Evolutionary conservation across 2,329 filamentous ascomycete genomes (phyloP).

Genomic region (Sordariomycetes sp.): DNA sequence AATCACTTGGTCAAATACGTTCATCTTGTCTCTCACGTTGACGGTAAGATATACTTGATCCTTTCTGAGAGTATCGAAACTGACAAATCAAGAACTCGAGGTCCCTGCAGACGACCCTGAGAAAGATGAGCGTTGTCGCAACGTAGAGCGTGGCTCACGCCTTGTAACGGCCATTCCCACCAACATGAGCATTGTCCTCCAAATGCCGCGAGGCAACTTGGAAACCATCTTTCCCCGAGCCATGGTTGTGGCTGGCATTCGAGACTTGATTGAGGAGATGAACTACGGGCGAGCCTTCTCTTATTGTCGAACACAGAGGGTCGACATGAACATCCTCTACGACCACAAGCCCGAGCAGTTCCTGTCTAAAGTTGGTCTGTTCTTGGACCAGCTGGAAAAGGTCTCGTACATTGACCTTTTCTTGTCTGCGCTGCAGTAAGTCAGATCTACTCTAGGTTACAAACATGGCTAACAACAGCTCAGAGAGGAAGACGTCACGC

Average conservation of each 20-base stretch:
- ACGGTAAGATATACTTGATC: constrained; percentile 39
- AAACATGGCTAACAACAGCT: constrained; percentile 15
- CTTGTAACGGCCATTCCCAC: constrained; percentile 86
- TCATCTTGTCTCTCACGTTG: constrained; percentile 54
- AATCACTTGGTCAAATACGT: constrained; percentile 93
- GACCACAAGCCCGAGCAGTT: constrained; percentile 89
- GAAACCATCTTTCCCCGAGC: constrained; percentile 92
- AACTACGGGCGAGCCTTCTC: constrained; percentile 80
- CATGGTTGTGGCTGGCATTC: constrained; percentile 84
- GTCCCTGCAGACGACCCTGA: constrained; percentile 84
- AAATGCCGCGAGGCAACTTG: constrained; percentile 93
- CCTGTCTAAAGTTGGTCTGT: constrained; percentile 62
- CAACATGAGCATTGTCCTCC: constrained; percentile 74
- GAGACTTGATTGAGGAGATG: constrained; percentile 67
- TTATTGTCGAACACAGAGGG: constrained; percentile 82
- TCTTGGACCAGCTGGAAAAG: constrained; percentile 78
- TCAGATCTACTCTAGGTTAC: not conserved
- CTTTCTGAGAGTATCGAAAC: constrained; percentile 11
- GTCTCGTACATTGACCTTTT: constrained; percentile 83
- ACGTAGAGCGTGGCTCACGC: constrained; percentile 79
- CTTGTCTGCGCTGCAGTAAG: constrained; percentile 71
- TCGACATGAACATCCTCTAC: constrained; percentile 96
- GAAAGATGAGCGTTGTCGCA: constrained; percentile 83
- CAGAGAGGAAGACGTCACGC: constrained; percentile 82
- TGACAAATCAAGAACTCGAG: constrained; percentile 61